A percentile compares a stretch with the other conserved stretches of the same genome.
phyloP scores from a whole-genome alignment of 768 basidiomycete species.

The Filobasidium wieringae region DNA sequence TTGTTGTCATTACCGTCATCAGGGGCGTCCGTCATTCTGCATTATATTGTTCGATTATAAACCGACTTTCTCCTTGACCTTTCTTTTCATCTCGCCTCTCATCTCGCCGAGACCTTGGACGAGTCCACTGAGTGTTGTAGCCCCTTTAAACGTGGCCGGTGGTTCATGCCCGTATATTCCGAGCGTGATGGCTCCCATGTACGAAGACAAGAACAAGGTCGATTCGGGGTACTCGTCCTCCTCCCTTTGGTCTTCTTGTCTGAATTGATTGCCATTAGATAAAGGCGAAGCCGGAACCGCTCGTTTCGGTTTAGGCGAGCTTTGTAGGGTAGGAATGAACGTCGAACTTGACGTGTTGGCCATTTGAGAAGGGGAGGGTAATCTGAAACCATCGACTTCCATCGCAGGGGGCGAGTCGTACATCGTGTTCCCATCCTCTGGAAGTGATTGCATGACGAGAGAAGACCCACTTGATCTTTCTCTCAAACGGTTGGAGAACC shows the following conservation, averaged over 20 bases:
- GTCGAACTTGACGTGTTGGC: neutral
- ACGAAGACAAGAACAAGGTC: slow-evolving; percentile 6
- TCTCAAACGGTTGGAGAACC: slow-evolving; percentile 10
- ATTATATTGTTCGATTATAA: too few relatives aligned
- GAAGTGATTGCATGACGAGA: neutral
- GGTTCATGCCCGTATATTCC: slow-evolving; percentile 9
- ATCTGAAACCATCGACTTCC: slow-evolving; percentile 6
- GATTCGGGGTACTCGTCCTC: slow-evolving; percentile 7
- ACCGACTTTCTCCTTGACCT: neutral
- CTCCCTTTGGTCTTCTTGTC: neutral
- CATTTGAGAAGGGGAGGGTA: slow-evolving; percentile 1
- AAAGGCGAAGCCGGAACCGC: neutral
- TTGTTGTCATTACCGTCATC: too few relatives aligned
- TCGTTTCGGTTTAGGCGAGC: neutral
- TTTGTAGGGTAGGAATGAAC: neutral
- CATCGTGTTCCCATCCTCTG: neutral
- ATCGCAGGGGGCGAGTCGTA: slow-evolving; percentile 8
- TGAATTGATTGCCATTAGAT: neutral
- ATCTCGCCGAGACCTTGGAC: slow-evolving; percentile 10
- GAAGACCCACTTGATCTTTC: neutral
- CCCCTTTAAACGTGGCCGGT: slow-evolving; percentile 4
- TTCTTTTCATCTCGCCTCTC: slow-evolving; percentile 1
- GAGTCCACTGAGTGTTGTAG: slow-evolving; percentile 1
- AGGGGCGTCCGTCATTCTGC: too few relatives aligned
- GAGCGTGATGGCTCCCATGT: slow-evolving; percentile 10